Base-by-base conservation (phyloP, 257 asterid species). In the Rubia yunnanensis region DNA sequence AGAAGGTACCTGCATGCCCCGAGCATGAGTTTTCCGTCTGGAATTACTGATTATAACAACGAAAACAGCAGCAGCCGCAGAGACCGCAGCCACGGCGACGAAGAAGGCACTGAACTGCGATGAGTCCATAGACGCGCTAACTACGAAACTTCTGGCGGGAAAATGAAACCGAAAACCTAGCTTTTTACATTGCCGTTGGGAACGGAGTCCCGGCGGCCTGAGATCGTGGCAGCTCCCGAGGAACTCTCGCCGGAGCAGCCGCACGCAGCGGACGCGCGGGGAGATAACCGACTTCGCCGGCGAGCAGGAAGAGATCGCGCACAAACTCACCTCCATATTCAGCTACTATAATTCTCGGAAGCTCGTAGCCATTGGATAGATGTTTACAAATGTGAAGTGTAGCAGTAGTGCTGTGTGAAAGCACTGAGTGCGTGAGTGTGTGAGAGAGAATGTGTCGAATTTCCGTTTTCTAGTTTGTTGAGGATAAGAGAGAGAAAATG, bases 21-120 rank as follows among this genome's bases (percentile, higher is more conserved):
- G 72, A 58, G 77, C 1, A 67, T 77, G 63, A 15, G 66, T 15
- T 27, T 76, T 80, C 22, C 73, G 65, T 66, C 66, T 73, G 1
- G 78, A 68, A 67, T 78, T 71, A 55, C 72, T 73, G 13, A 79
- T 28, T 71, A 75, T 78, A 39, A 85, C 82, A 17, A 80, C 66
- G 3, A 83, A 72, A 36, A 86, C 73, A 36, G 90, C 94, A 55
- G 96, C 82, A 32, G 90, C 94, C 55, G 96, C 82, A 6, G 88
- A 74, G 59, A 84, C 79, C 27, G 76, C 78, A 4, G 90, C 81
- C 8, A 78, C 78, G 4, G 87, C 82, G 13, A 88, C 89, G 17
- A 78, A 81, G 34, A 79, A 66, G 15, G 72, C 81, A 28, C 74
- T 53, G 11, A 83, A 70, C 61, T 86, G 96, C 69, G 92, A 31